Base-by-base conservation (phyloP, 225 moss, liverwort and hornwort genomes). In the Climacium dendroides region DNA sequence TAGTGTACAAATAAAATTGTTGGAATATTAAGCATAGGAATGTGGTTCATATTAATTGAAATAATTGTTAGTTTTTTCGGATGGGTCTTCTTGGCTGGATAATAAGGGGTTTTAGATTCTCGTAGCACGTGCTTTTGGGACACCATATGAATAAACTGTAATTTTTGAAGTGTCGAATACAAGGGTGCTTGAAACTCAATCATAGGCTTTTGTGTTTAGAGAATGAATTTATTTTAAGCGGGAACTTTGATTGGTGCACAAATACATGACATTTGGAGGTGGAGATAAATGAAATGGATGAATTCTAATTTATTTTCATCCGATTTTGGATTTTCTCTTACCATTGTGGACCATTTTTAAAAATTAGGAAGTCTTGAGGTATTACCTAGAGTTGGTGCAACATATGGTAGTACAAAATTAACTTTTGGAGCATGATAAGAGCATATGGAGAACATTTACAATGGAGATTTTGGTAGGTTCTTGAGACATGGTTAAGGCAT, bases 351-450 rank as follows among this genome's bases (percentile, higher is more conserved):
- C 7, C 6, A 53, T 25, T 54, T 74, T 8, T 3, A 6, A 35
- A 45, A 47, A 30, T 11, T 25, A 6, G 16, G 11, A 74, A 20
- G 15, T n/a, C 23, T n/a, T 0, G 1, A 53, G 24, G 23, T 23
- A 1, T 52, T 52, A n/a, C 19, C 4, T 54, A n/a, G 15, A 35
- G 16, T 77, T 77, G 25, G 10, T 54, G 13, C 15, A 53, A n/a
- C 5, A 35, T 14, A 9, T 50, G 1, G 9, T 75, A 32, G 7
- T 78, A 17, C 18, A 47, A 45, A 29, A 47, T 29, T 6, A 73
- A 2, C 3, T 7, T 6, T 30, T 7, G 1, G 3, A 20, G 0
- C 13, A 50, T 50, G 3, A 5, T 7, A 50, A 12, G 12, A 34
- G 2, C 10, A 9, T 28, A 43, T 71, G 1, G 43, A 1, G 3